Evolutionary conservation across 2,329 filamentous ascomycete species (phyloP).

Genomic region (Huntiella decipiens): DNA sequence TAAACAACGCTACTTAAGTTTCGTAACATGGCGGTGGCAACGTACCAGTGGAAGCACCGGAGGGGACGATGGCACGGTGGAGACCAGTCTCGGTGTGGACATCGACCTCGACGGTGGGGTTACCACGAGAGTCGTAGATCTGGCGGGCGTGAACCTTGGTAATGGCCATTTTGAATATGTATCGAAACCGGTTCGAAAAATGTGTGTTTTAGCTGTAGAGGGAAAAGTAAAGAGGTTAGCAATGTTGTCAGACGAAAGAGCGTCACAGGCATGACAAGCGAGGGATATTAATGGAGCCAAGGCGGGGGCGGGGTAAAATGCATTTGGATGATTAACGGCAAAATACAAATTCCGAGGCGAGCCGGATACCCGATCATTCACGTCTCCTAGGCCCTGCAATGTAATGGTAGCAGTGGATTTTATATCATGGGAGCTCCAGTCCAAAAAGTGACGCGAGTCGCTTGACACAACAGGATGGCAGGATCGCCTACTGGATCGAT

Average conservation of each 20-base stretch:
- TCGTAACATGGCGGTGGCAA: constrained; percentile 14
- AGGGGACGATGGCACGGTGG: constrained; percentile 85
- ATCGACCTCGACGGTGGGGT: constrained; percentile 95
- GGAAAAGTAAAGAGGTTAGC: not conserved
- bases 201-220: not conserved
- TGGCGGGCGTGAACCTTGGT: constrained; percentile 80
- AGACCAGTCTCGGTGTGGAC: constrained; percentile 83
- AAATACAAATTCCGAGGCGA: too few species aligned
- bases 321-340: too few species aligned
- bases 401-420: too few species aligned
- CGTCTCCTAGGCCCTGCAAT: too few species aligned
- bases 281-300: not conserved
- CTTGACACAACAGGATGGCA: too few species aligned
- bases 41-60: constrained; percentile 76
- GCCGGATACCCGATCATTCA: too few species aligned
- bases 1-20: constrained; percentile 9
- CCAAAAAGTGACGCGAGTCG: too few species aligned
- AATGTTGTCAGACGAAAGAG: not conserved
- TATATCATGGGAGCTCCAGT: too few species aligned
- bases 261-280: not conserved
- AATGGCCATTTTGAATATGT: constrained; percentile 55
- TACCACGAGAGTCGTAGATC: constrained; percentile 96
- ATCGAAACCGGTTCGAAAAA: constrained; percentile 9
- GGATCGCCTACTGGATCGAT: too few species aligned
- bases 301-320: too few species aligned